Conservation (phyloP, 192 early-diverging fungal genomes). For the Coemansia sp. region DNA sequence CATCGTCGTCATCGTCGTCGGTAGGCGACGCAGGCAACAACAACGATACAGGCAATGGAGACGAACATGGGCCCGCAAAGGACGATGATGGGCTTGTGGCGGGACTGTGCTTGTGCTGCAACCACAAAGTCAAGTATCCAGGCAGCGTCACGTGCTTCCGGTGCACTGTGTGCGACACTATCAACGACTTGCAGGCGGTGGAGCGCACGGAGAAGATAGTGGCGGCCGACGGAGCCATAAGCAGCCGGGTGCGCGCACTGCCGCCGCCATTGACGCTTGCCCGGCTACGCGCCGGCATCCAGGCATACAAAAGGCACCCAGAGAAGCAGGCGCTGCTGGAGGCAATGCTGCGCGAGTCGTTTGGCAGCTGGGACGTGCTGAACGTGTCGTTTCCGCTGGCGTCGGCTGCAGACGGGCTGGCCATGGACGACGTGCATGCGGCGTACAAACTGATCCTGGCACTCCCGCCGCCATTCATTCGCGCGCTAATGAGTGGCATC, state of each 20-base stretch:
- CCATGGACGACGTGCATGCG: conserved; percentile 62
- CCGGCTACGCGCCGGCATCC: conserved; percentile 42
- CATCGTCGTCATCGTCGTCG: not conserved
- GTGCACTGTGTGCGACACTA: conserved; percentile 89
- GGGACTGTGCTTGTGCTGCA: conserved; percentile 42
- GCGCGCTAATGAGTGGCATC: conserved; percentile 73
- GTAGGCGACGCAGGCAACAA: conserved; percentile 4
- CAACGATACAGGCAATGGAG: not conserved
- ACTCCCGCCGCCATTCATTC: conserved; percentile 63
- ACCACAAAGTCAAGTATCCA: conserved; percentile 34
- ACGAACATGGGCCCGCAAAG: conserved; percentile 11
- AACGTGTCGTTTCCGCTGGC: conserved; percentile 65
- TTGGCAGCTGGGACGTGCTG: conserved; percentile 61
- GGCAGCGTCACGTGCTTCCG: conserved; percentile 63
- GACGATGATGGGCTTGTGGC: conserved; percentile 18
- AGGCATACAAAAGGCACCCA: conserved; percentile 32
- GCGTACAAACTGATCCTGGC: conserved; percentile 63
- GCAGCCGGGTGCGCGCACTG: conserved; percentile 12
- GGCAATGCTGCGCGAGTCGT: conserved; percentile 53
- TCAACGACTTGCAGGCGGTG: conserved; percentile 63
- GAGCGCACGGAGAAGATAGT: conserved; percentile 22
- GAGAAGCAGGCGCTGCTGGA: conserved; percentile 49
- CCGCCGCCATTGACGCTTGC: conserved; percentile 51
- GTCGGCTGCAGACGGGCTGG: conserved; percentile 55
- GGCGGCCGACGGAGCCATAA: conserved; percentile 13